Evolutionary conservation across 2,329 filamentous ascomycete species (phyloP), one percentile per base, ranked within the genome.

Genomic region (Lasiodiplodia theobromae): DNA sequence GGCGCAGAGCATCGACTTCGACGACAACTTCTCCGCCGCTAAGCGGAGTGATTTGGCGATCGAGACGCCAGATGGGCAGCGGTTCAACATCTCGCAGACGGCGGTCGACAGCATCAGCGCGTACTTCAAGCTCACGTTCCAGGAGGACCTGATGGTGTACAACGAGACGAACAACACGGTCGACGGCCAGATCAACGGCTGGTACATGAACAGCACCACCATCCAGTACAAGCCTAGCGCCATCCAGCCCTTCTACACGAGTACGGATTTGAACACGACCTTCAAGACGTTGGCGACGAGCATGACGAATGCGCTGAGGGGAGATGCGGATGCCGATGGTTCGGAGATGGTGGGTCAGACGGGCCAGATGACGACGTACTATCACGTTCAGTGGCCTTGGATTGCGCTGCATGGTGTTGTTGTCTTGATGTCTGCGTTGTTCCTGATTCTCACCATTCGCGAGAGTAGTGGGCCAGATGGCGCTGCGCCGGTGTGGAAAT

Each of bases 291-390:
- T 72, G 18, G 71, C 70, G 14, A 47, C 44, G 23, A 71, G 70
- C 69, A 70, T 72, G 70, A 69, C 31, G 38, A 71, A 72, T 44
- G 53, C 64, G 28, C 69, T 72, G 1, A 62, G 71, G 14, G 37
- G 18, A 8, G 57, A 62, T 34, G 44, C 58, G 4, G 67, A 64
- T 40, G n/a, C 14, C 2, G 31, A 11, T 2, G 58, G 28, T 6
- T 12, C 23, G 21, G 3, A 31, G 23, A 12, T 34, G 38, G 14
- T 23, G 12, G 54, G 54, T 2, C 5, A 58, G 34, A 38, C 54
- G 21, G 54, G 34, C 11, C n/a, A 4, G 34, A 12, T 58, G 23
- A 10, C 34, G n/a, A 64, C 60, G 23, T 49, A 51, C 60, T 64
- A 52, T 12, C 11, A 12, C 14, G 34, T 64, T 2, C 40, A 18